These are phyloP conservation scores for Sinapis alba DNA, from an alignment of 441 rosid species.

Conservation along the genomic window DNA sequence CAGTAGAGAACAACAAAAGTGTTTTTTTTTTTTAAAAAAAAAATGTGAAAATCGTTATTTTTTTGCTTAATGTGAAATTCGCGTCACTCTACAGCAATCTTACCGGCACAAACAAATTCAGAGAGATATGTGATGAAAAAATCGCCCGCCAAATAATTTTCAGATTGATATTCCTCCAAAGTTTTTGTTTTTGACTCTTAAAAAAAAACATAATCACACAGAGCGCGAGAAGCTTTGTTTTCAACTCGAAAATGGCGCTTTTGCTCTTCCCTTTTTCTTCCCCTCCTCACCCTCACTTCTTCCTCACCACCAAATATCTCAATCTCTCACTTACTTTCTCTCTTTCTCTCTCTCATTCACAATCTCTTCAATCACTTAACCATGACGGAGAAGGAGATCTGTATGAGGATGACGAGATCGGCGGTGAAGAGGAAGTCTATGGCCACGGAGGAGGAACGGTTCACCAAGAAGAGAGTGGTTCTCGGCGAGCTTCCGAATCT, in stretches of 20 bases:
- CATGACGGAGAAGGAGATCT: conserved; percentile 56
- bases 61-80: not conserved
- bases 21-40: no score
- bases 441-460: conserved; percentile 26
- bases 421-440: conserved; percentile 54
- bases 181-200: not conserved
- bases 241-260: conserved; percentile 51
- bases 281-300: conserved; percentile 18
- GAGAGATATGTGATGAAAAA: not conserved
- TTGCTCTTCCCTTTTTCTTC: conserved; percentile 30
- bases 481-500: conserved; percentile 57
- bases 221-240: conserved; percentile 24
- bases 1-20: not conserved
- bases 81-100: not conserved
- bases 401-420: conserved; percentile 49
- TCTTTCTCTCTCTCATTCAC: not conserved
- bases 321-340: not conserved
- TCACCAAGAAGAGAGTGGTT: conserved; percentile 57
- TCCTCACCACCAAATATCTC: conserved; percentile 5
- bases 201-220: conserved; percentile 34
- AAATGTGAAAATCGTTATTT: not conserved
- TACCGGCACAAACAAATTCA: conserved; percentile 6
- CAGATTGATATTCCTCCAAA: not conserved
- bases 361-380: not conserved
- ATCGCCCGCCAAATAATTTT: not conserved